Percentiles rank a stretch among this genome's conserved stretches.
phyloP scores from a whole-genome alignment of 805 yeast species.

The Tetrapisispora nanseiensis region DNA sequence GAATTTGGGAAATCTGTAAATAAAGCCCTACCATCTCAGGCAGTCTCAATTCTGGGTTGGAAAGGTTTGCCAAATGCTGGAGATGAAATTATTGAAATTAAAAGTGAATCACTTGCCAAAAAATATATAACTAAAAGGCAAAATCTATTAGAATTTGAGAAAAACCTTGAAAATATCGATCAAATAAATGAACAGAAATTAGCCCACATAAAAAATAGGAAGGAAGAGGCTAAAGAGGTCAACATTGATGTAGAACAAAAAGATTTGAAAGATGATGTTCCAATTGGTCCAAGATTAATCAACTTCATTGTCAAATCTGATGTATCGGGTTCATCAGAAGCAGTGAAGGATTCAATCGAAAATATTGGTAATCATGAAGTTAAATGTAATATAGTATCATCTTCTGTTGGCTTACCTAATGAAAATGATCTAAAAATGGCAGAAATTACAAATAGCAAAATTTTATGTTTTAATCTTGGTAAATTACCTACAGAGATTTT shows the following conservation, averaged over 20 bases:
- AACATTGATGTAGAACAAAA: slow-evolving; percentile 30
- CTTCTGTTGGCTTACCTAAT: slow-evolving; percentile 70
- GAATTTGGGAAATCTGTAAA: slow-evolving; percentile 57
- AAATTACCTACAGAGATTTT: slow-evolving; percentile 51
- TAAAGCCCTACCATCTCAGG: slow-evolving; percentile 74
- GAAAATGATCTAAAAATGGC: slow-evolving; percentile 63
- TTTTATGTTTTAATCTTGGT: slow-evolving; percentile 65
- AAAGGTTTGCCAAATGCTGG: slow-evolving; percentile 88
- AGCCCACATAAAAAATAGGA: too few relatives aligned
- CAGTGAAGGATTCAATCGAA: slow-evolving; percentile 70
- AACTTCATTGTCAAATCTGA: slow-evolving; percentile 79
- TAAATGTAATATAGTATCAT: slow-evolving; percentile 51
- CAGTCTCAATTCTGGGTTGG: slow-evolving; percentile 93
- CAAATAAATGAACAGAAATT: slow-evolving; percentile 57
- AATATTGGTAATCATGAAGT: slow-evolving; percentile 87
- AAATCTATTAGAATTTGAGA: slow-evolving; percentile 47
- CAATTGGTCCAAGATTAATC: slow-evolving; percentile 26
- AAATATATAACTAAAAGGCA: slow-evolving; percentile 59
- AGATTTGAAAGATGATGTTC: too few relatives aligned
- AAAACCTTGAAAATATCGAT: slow-evolving; percentile 57
- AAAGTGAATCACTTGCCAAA: slow-evolving; percentile 64
- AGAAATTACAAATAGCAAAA: slow-evolving; percentile 56
- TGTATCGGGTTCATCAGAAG: slow-evolving; percentile 92
- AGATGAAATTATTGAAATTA: slow-evolving; percentile 69
- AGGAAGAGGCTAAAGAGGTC: slow-evolving; percentile 34